phyloP scores from a whole-genome alignment of 2,329 filamentous ascomycete species.

The Coniochaeta sp. region DNA sequence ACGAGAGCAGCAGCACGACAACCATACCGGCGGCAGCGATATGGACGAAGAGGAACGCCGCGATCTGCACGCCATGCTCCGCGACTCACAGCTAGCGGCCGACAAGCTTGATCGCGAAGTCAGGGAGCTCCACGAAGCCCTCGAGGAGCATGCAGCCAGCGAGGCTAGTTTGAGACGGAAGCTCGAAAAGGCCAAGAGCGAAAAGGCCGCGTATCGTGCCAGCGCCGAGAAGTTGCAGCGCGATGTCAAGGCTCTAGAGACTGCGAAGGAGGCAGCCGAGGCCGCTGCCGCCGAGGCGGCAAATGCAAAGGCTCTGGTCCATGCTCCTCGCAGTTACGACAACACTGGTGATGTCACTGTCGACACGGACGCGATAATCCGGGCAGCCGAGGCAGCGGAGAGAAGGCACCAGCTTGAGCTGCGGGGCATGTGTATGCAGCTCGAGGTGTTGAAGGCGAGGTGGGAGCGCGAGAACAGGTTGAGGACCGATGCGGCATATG shows the following conservation, averaged over 20 bases:
- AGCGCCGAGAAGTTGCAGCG: slow-evolving; percentile 47
- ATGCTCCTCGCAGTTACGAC: slow-evolving; percentile 10
- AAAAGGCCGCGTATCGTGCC: slow-evolving; percentile 49
- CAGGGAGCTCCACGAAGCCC: slow-evolving; percentile 58
- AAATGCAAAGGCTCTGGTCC: slow-evolving; percentile 13
- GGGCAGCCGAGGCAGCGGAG: slow-evolving; percentile 54
- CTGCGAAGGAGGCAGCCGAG: slow-evolving; percentile 27
- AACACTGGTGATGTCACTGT: slow-evolving; percentile 30
- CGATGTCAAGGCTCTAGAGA: slow-evolving; percentile 40
- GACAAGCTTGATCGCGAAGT: slow-evolving; percentile 69
- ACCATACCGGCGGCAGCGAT: slow-evolving; percentile 25
- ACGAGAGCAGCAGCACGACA: slow-evolving; percentile 20
- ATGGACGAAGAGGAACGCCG: slow-evolving; percentile 43
- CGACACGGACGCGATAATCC: slow-evolving; percentile 52
- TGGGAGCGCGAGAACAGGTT: slow-evolving; percentile 75
- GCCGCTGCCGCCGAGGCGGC: slow-evolving; percentile 20
- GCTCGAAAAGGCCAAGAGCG: slow-evolving; percentile 61
- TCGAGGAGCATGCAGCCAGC: slow-evolving; percentile 48
- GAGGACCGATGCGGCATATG: slow-evolving; percentile 72
- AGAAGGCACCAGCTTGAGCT: slow-evolving; percentile 68
- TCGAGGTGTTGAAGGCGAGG: slow-evolving; percentile 80
- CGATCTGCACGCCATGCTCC: slow-evolving; percentile 53
- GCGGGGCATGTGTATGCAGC: slow-evolving; percentile 78
- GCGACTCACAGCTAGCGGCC: slow-evolving; percentile 54
- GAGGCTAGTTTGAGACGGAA: slow-evolving; percentile 58